Evolutionary conservation across 1,284 basidiomycete species (phyloP).

Genomic region (Leccinum laetum): DNA sequence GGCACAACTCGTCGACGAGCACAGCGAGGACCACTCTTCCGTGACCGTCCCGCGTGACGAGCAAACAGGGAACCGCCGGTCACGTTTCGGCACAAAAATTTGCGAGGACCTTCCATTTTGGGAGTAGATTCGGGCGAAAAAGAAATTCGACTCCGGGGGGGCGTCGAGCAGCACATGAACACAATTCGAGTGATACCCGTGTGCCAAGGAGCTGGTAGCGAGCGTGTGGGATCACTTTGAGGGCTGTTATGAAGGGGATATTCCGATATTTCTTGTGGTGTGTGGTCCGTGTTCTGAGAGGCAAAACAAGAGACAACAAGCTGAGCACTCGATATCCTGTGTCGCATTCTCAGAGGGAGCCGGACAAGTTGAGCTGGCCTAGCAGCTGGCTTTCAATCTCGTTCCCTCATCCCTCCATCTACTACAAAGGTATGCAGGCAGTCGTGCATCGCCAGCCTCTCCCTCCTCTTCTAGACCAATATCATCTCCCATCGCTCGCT

Average conservation of each 20-base stretch:
- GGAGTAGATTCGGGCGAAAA: conserved; percentile 11
- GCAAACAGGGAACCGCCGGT: conserved; percentile 27
- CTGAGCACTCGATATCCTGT: conserved; percentile 30
- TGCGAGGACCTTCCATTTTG: conserved; percentile 11
- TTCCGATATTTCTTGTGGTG: background rate
- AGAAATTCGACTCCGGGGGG: conserved; percentile 7
- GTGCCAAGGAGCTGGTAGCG: background rate
- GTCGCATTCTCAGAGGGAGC: conserved; percentile 32
- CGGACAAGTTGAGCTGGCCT: conserved; percentile 31
- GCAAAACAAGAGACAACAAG: conserved; percentile 32
- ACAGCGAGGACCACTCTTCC: conserved; percentile 31
- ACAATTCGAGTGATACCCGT: background rate
- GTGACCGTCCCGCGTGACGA: conserved; percentile 35
- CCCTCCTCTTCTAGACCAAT: conserved; percentile 57
- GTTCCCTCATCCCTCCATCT: conserved; percentile 33
- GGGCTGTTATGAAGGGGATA: background rate
- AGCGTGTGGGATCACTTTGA: background rate
- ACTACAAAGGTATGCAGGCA: conserved; percentile 58
- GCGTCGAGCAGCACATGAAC: background rate
- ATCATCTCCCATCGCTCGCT: conserved; percentile 47
- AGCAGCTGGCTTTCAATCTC: conserved; percentile 39
- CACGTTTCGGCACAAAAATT: conserved; percentile 31
- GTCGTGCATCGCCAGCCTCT: conserved; percentile 61
- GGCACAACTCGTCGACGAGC: conserved; percentile 29
- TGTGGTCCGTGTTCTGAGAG: conserved; percentile 12